Evolutionary conservation across 2,329 filamentous ascomycete genomes (phyloP).

Genomic region (Aspergillus sp.): DNA sequence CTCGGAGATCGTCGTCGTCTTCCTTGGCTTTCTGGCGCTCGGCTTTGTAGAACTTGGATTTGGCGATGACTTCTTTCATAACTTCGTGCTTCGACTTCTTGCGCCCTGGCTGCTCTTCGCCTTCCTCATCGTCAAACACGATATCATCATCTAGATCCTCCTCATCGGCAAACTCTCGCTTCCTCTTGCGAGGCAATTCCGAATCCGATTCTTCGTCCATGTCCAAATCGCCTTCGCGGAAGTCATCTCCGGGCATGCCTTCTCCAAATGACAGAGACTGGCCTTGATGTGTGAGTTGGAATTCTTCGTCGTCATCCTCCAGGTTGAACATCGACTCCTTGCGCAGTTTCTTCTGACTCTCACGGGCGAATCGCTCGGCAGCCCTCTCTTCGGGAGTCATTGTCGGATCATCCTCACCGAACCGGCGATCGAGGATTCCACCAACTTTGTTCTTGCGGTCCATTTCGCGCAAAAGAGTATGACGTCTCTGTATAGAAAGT

Average conservation of each 20-base stretch:
- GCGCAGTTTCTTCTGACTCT: slow-evolving; percentile 78
- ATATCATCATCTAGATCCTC: slow-evolving; percentile 15
- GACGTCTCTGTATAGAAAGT: slow-evolving; percentile 59
- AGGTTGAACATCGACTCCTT: slow-evolving; percentile 84
- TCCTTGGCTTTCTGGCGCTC: slow-evolving; percentile 91
- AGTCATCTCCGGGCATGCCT: slow-evolving; percentile 66
- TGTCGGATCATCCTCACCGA: slow-evolving; percentile 91
- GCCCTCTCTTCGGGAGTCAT: slow-evolving; percentile 94
- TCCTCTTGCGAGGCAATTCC: slow-evolving; percentile 52
- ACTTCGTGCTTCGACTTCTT: slow-evolving; percentile 97
- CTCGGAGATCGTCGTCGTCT: slow-evolving; percentile 84
- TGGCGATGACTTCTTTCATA: slow-evolving; percentile 96
- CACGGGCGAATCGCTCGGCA: slow-evolving; percentile 83
- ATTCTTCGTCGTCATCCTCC: slow-evolving; percentile 74
- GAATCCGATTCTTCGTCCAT: slow-evolving; percentile 61
- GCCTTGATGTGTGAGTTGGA: slow-evolving; percentile 80
- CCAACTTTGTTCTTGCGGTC: slow-evolving; percentile 87
- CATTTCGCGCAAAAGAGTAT: slow-evolving; percentile 87
- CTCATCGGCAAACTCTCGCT: slow-evolving; percentile 47
- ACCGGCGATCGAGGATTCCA: slow-evolving; percentile 86
- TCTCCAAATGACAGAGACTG: slow-evolving; percentile 68
- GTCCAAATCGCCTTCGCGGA: slow-evolving; percentile 72
- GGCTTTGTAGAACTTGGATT: slow-evolving; percentile 93
- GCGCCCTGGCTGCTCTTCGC: slow-evolving; percentile 67
- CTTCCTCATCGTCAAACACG: slow-evolving; percentile 49